Percentiles rank a stretch among this genome's conserved stretches.
Conservation (phyloP, 768 basidiomycete species). For the Lactarius akahatsu region DNA sequence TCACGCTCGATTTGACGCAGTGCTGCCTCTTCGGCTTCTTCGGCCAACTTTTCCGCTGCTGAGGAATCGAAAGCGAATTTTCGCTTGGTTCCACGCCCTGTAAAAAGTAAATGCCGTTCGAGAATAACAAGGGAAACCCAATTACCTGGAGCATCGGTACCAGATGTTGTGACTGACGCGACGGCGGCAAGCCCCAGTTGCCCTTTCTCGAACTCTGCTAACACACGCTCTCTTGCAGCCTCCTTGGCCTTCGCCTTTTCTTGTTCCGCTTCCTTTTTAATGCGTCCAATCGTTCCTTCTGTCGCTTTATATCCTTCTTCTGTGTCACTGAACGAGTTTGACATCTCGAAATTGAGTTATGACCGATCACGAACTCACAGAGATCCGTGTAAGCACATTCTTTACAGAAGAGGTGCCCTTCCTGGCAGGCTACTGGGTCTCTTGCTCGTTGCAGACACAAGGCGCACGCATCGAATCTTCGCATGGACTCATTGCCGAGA, state of each 20-base stretch:
- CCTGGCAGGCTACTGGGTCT: conserved; percentile 77
- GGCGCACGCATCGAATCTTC: conserved; percentile 86
- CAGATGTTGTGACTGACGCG: conserved; percentile 43
- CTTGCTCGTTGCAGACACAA: conserved; percentile 83
- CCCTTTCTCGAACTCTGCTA: conserved; percentile 86
- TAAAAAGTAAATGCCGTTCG: not conserved
- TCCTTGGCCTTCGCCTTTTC: conserved; percentile 67
- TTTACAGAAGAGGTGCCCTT: conserved; percentile 94
- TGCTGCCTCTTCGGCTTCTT: conserved; percentile 87
- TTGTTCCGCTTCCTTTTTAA: conserved; percentile 78
- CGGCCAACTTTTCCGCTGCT: conserved; percentile 65
- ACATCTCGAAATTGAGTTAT: not conserved
- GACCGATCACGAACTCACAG: conserved; percentile 44
- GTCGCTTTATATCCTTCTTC: conserved; percentile 90
- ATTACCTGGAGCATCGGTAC: conserved; percentile 39
- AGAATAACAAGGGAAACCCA: conserved; percentile 31
- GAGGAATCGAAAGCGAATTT: conserved; percentile 82
- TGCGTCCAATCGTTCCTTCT: conserved; percentile 74
- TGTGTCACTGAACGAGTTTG: conserved; percentile 61
- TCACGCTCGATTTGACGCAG: conserved; percentile 79
- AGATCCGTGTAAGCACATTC: conserved; percentile 91
- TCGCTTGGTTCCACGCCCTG: conserved; percentile 69
- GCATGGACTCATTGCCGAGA: conserved; percentile 90
- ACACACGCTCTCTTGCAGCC: conserved; percentile 83
- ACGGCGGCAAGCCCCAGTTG: conserved; percentile 67